Base-by-base conservation (phyloP, 306 rosid genomes). In the Argentina anserina region DNA sequence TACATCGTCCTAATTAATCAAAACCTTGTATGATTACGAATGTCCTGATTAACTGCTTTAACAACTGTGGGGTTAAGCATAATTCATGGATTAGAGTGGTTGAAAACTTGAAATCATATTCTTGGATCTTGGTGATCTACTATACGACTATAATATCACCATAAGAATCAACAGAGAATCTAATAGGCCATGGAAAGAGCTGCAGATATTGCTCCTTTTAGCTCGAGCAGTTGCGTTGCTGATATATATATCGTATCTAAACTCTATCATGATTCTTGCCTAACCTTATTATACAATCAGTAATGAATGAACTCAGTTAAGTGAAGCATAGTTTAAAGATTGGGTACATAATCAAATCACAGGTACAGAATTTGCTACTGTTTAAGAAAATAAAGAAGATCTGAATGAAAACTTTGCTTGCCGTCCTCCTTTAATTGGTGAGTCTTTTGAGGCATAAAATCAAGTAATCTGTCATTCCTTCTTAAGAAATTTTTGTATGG, bases 81-180 rank as follows among this genome's bases (percentile, higher is more conserved):
- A 7, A 60, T 36, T 37, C 26, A 26, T 49, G n/a, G 65, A 25
- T 25, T 37, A 41, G 39, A 68, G 65, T 21, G 12, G 52, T n/a
- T n/a, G n/a, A n/a, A n/a, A n/a, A n/a, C n/a, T 20, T 60, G 12
- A 76, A n/a, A 29, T 39, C 13, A 26, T 47, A 69, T 69, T 49
- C 63, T 33, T 29, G 46, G 73, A 75, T 75, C 47, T n/a, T 67
- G 56, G 55, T 75, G 45, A 52, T 52, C 59, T 52, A 20, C 23
- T 42, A 42, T 65, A 3, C 42, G 6, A 25, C 33, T 20, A 39
- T 33, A 33, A 46, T 34, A 28, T 62, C 26, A 20, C 42, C 55
- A n/a, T 45, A 65, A 74, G 28, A 25, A 49, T 69, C 62, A 28
- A 28, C 18, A 9, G 15, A 15, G 67, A 66, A 66, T 75, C 72